Conservation (phyloP, 2,329 filamentous ascomycete species). For the Cordyceps farinosa region DNA sequence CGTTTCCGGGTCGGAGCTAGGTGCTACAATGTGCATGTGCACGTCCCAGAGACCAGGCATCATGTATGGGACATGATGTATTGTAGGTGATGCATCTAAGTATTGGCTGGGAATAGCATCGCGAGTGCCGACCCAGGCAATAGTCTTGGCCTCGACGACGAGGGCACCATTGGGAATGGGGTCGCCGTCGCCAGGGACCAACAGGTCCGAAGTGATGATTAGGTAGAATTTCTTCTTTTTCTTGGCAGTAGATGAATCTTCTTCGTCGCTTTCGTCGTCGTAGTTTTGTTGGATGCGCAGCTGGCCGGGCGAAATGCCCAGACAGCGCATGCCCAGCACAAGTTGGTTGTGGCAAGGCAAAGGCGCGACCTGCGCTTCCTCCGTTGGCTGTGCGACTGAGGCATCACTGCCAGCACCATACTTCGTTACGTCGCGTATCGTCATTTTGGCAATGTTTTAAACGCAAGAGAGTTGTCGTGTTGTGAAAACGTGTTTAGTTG, state of each 20-base stretch:
- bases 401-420: too few species aligned
- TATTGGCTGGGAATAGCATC: conserved; percentile 29
- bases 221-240: conserved; percentile 29
- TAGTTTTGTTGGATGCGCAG: neutral
- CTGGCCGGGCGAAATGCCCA: neutral
- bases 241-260: neutral
- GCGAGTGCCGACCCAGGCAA: conserved; percentile 36
- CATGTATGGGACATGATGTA: conserved; percentile 38
- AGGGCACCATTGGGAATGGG: conserved; percentile 32
- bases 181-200: conserved; percentile 38
- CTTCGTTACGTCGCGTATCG: too few species aligned
- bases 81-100: conserved; percentile 26
- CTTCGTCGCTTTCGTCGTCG: neutral
- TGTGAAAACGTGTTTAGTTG: too few species aligned
- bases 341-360: neutral
- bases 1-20: conserved; percentile 22
- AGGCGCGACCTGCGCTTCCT: neutral
- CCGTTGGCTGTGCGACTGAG: neutral
- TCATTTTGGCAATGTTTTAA: too few species aligned
- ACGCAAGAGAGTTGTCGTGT: too few species aligned
- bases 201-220: conserved; percentile 31
- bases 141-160: conserved; percentile 35
- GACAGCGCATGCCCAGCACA: neutral
- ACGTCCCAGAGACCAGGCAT: conserved; percentile 54
- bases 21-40: conserved; percentile 45